Base-by-base conservation (phyloP, 83 land plant genomes). In the Isoetes engelmannii region DNA sequence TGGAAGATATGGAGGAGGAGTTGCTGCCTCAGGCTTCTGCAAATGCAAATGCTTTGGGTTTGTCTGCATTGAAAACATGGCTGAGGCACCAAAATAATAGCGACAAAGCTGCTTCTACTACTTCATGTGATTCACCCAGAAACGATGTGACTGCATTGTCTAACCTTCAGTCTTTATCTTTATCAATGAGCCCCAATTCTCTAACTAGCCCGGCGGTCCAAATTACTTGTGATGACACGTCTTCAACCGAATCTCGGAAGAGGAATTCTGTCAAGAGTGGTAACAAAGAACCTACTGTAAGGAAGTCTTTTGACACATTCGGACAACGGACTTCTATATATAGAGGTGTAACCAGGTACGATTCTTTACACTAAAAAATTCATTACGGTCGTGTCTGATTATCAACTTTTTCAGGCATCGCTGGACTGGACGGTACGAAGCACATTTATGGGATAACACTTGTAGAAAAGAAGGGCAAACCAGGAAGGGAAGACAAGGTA, bases 401-500 rank as follows among this genome's bases (percentile, higher is more conserved):
- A 12, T 15, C 15, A 51, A 51, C 55, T 51, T 51, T 5, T 78
- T 6, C 47, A 83, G 88, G 72, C 86, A 85, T 70, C 69, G 86
- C 62, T 85, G 88, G 88, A 83, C 86, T 4, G 85, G 88, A 7
- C 63, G 88, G 42, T 83, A 59, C 19, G 62, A 59, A 42, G 62
- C 62, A 12, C 62, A 59, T 67, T 64, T 85, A 7, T 85, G 88
- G 88, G 88, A 85, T 49, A 85, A 85, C 50, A 85, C 83, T 57
- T 85, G 88, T 76, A 77, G 83, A 65, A 77, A 84, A 48, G 88
- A 85, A 72, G 88, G 88, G 0, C 88, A 85, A 28, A 75, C 81
- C 41, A 61, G 88, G 65, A 85, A 85, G 57, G 88, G 88, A 4
- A 62, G 88, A 54, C 88, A 85, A 85, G 88, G 88, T 85, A 60